A percentile compares a stretch with the other conserved stretches of the same genome.
phyloP scores from a whole-genome alignment of 768 basidiomycete species.

The Clitopilus passeckerianus region DNA sequence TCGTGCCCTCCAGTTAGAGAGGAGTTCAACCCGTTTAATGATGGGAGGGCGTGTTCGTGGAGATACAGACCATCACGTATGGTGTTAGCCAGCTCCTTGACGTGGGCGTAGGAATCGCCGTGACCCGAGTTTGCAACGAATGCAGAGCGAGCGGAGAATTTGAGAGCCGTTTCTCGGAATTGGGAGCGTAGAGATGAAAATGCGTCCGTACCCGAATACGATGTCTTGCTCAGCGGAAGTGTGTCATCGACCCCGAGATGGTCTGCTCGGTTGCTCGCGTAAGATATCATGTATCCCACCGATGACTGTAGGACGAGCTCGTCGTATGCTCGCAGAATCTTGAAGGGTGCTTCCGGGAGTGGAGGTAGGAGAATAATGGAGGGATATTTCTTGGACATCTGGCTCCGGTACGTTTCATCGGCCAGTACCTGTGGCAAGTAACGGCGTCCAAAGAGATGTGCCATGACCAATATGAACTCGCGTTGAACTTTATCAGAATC shows the following conservation, averaged over 20 bases:
- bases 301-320: constrained; percentile 49
- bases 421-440: constrained; percentile 42
- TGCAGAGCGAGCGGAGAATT: constrained; percentile 42
- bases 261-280: constrained; percentile 30
- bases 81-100: constrained; percentile 48
- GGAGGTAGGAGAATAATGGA: constrained; percentile 55
- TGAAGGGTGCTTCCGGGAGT: constrained; percentile 32
- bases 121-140: constrained; percentile 72
- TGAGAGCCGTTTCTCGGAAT: constrained; percentile 33
- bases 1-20: constrained; percentile 1
- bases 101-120: constrained; percentile 43
- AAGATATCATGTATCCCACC: constrained; percentile 47
- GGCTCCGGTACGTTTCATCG: constrained; percentile 26
- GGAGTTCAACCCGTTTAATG: constrained; percentile 30
- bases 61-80: constrained; percentile 49
- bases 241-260: constrained; percentile 35
- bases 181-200: constrained; percentile 23
- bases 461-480: constrained; percentile 50
- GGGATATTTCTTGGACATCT: constrained; percentile 38
- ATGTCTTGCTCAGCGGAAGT: constrained; percentile 42
- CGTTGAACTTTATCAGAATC: constrained; percentile 35
- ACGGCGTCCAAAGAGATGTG: constrained; percentile 63
- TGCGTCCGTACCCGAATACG: background rate
- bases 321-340: constrained; percentile 41
- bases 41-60: constrained; percentile 58